These are phyloP conservation scores for Microsporum canis DNA, from an alignment of 2,329 filamentous ascomycete species.

Conservation along the genomic window DNA sequence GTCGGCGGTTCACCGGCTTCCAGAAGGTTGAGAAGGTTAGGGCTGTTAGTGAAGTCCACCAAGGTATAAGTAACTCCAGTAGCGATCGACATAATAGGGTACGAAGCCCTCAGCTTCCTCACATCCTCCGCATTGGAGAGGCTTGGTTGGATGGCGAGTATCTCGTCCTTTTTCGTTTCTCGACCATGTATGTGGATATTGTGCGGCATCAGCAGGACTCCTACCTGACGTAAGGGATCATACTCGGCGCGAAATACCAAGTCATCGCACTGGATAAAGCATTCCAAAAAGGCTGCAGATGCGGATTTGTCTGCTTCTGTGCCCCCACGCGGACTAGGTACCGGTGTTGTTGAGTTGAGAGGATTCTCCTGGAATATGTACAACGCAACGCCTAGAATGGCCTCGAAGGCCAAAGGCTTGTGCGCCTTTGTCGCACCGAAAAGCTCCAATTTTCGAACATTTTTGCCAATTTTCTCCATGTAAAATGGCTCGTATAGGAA, in stretches of 20 bases:
- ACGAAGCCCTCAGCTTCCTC: constrained; percentile 23
- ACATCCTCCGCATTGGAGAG: constrained; percentile 18
- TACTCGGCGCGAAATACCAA: constrained; percentile 36
- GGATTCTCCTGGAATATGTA: constrained; percentile 31
- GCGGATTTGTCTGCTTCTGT: background rate
- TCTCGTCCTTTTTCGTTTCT: constrained; percentile 20
- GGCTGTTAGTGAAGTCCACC: constrained; percentile 22
- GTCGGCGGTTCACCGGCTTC: constrained; percentile 19
- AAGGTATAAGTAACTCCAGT: constrained; percentile 52
- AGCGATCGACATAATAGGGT: constrained; percentile 52
- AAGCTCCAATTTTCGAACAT: constrained; percentile 45
- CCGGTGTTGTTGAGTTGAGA: background rate
- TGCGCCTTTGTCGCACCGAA: constrained; percentile 44
- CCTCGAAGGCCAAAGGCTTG: constrained; percentile 52
- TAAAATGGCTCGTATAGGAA: constrained; percentile 44
- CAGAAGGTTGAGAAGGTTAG: constrained; percentile 17
- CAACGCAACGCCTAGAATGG: constrained; percentile 47
- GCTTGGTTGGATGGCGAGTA: constrained; percentile 20
- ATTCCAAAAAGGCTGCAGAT: constrained; percentile 12
- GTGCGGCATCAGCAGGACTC: constrained; percentile 55
- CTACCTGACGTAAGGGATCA: constrained; percentile 32
- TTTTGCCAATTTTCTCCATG: constrained; percentile 13
- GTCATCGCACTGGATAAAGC: constrained; percentile 3
- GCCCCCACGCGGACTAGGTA: background rate
- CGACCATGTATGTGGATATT: constrained; percentile 50